Percentiles rank a stretch among this genome's conserved stretches.
phyloP scores from a whole-genome alignment of 768 basidiomycete genomes.

The Agaricus blazei region DNA sequence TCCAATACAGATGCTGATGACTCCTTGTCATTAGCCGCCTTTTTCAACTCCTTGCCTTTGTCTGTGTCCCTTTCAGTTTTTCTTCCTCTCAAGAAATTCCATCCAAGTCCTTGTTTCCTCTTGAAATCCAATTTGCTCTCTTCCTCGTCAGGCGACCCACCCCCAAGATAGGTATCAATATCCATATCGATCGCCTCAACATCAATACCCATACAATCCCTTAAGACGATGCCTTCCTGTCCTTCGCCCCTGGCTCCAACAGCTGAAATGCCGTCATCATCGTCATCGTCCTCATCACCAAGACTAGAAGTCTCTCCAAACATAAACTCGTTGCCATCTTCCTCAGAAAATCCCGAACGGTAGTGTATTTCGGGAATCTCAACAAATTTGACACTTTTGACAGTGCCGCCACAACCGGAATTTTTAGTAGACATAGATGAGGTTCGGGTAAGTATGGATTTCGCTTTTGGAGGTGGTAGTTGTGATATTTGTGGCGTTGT shows the following conservation, averaged over 20 bases:
- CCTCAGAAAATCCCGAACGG: slow-evolving; percentile 7
- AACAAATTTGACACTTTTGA: slow-evolving; percentile 67
- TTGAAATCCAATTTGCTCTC: not conserved
- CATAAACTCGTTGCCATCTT: slow-evolving; percentile 11
- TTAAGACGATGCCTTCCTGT: slow-evolving; percentile 9
- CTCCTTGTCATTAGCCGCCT: slow-evolving; percentile 13
- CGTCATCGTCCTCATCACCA: not conserved
- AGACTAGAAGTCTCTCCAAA: not conserved
- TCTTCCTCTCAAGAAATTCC: slow-evolving; percentile 4
- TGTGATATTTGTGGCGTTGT: slow-evolving; percentile 5
- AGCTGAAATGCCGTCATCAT: not conserved
- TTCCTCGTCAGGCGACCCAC: not conserved
- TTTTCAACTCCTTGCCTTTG: not conserved
- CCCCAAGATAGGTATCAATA: slow-evolving; percentile 12
- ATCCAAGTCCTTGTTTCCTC: slow-evolving; percentile 2
- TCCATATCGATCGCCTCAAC: slow-evolving; percentile 35
- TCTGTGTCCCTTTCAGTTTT: not conserved
- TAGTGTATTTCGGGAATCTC: slow-evolving; percentile 62
- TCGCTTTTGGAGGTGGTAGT: slow-evolving; percentile 23
- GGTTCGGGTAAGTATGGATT: slow-evolving; percentile 56
- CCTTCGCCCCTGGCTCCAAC: slow-evolving; percentile 10
- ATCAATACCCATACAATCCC: slow-evolving; percentile 25
- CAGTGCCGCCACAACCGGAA: slow-evolving; percentile 23
- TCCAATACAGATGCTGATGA: slow-evolving; percentile 11
- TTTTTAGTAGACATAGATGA: slow-evolving; percentile 43